phyloP scores from a whole-genome alignment of 108 stramenopile species.

The Conticribra weissflogii region DNA sequence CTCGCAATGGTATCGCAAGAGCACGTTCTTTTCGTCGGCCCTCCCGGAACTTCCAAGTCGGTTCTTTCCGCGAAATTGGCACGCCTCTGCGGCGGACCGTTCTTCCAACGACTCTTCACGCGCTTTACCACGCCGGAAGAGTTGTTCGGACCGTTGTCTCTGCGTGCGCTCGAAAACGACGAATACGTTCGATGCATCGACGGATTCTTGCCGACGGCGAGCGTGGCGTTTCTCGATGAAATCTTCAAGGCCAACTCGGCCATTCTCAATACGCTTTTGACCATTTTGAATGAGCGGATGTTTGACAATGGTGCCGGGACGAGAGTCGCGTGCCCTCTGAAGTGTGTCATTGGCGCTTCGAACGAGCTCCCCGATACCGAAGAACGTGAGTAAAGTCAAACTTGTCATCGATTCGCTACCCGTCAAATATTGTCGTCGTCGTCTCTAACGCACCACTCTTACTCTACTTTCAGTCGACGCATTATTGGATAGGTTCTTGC shows the following conservation, averaged over 20 bases:
- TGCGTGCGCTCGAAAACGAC: conserved; percentile 72
- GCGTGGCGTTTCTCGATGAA: conserved; percentile 61
- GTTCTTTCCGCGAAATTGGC: conserved; percentile 65
- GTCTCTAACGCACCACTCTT: too few species aligned
- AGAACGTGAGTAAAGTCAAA: conserved; percentile 29
- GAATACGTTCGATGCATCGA: conserved; percentile 67
- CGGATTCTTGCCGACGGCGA: conserved; percentile 69
- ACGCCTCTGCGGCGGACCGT: conserved; percentile 61
- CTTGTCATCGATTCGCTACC: too few species aligned
- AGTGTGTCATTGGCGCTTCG: conserved; percentile 78
- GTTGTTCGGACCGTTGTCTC: conserved; percentile 63
- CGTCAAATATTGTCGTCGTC: too few species aligned
- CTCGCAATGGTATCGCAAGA: conserved; percentile 69
- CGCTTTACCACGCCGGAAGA: conserved; percentile 82
- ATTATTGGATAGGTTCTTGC: conserved; percentile 73
- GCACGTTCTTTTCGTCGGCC: conserved; percentile 67
- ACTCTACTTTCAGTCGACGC: conserved; percentile 60
- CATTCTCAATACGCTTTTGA: conserved; percentile 78
- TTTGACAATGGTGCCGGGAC: conserved; percentile 71
- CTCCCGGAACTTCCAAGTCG: conserved; percentile 56
- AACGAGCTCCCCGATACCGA: conserved; percentile 81
- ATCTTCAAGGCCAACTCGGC: conserved; percentile 83
- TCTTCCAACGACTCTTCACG: conserved; percentile 78
- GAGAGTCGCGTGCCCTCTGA: conserved; percentile 64
- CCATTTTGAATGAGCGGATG: conserved; percentile 79